Evolutionary conservation across 139 green algal genomes (phyloP).

Genomic region (Asterochloris sp.): DNA sequence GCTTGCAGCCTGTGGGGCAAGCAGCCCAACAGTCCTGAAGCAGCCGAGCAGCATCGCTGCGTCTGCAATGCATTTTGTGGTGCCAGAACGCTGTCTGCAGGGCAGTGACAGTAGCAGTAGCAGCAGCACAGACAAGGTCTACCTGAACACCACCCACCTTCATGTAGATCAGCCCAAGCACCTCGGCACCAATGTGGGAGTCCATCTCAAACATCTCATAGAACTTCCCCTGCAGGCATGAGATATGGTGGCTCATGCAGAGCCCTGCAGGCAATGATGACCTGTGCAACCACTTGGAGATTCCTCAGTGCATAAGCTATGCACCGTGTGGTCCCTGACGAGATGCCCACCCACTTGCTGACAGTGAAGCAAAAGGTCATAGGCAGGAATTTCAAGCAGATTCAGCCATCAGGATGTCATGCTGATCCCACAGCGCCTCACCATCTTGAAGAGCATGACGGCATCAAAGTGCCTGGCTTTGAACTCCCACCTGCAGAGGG

Average conservation of each 20-base stretch:
- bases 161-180: constrained; percentile 94
- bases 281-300: no score
- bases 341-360: no score
- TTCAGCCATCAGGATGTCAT: neutral
- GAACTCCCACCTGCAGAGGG: constrained; percentile 81
- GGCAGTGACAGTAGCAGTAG: no score
- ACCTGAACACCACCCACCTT: constrained; percentile 34
- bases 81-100: no score
- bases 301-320: neutral
- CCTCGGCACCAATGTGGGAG: constrained; percentile 81
- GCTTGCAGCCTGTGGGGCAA: no score
- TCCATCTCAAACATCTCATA: constrained; percentile 99
- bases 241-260: no score
- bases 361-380: no score
- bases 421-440: constrained; percentile 13
- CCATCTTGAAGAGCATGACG: constrained; percentile 90
- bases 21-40: no score
- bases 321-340: no score
- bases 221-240: constrained; percentile 66
- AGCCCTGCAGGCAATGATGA: constrained; percentile 11
- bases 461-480: constrained; percentile 88
- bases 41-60: no score
- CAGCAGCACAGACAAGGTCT: no score
- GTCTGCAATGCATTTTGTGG: no score
- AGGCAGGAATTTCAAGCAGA: neutral